Conservation (phyloP, 495 filamentous ascomycete species). For the Daldinia bambusicola region DNA sequence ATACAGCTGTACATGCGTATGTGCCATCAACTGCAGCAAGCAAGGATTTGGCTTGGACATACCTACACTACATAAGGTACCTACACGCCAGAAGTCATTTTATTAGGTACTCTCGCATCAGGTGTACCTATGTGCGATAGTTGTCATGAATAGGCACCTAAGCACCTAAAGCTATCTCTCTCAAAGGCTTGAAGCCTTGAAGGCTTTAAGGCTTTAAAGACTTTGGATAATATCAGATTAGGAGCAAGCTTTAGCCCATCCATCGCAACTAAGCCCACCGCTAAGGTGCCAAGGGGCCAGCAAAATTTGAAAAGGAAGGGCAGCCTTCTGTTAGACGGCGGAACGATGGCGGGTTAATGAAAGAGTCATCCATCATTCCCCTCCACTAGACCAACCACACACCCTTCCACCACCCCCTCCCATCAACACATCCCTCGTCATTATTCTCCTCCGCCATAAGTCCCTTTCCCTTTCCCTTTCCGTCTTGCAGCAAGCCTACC, state of each 20-base stretch:
- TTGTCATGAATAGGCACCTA: neutral
- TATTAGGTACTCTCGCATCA: too few species aligned
- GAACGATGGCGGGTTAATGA: slow-evolving; percentile 25
- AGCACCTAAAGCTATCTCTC: too few species aligned
- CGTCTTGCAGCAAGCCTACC: slow-evolving; percentile 20
- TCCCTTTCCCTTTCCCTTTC: slow-evolving; percentile 4
- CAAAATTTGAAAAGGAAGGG: slow-evolving; percentile 26
- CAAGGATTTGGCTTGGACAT: slow-evolving; percentile 2
- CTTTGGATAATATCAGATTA: too few species aligned
- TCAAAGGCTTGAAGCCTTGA: too few species aligned
- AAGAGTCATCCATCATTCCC: slow-evolving; percentile 31
- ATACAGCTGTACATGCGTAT: neutral
- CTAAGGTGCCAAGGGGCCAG: slow-evolving; percentile 18
- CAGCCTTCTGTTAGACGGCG: slow-evolving; percentile 18
- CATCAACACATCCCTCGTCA: slow-evolving; percentile 13
- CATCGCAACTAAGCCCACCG: too few species aligned
- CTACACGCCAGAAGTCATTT: too few species aligned
- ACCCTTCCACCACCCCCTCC: slow-evolving; percentile 4
- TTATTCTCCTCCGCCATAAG: slow-evolving; percentile 5
- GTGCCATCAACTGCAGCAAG: neutral
- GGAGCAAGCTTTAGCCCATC: neutral
- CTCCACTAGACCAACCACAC: slow-evolving; percentile 5
- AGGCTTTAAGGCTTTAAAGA: too few species aligned
- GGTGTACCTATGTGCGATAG: too few species aligned
- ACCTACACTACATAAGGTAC: neutral